Evolutionary conservation across 2,329 filamentous ascomycete species (phyloP), one percentile per base, ranked within the genome.

Genomic region (Pseudocercospora macadamiae): DNA sequence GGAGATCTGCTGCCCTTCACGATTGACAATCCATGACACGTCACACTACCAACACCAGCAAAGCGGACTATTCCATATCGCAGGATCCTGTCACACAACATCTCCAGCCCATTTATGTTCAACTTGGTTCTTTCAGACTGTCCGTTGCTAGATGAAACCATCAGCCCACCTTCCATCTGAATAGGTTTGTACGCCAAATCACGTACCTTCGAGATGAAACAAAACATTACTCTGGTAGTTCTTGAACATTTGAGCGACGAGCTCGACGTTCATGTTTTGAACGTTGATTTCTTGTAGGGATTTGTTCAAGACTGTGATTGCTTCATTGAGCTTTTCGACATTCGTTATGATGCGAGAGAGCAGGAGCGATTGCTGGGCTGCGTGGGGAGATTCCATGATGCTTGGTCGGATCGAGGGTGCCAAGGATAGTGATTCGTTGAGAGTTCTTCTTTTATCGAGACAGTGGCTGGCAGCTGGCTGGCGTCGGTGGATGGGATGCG

Each of bases 161-260:
- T 61, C 47, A 61, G 56, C 45, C 10, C 14, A 32, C 12, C 6
- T 32, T 32, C 28, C 28, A 32, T 32, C 12, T 32, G 6, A 32
- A 6, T 12, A 6, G 6, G 28, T 32, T 32, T 12, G 6, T 12
- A 32, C 12, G 6, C 28, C 28, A n/a, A 14, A 23, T 32, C 16
- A 32, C 57, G 25, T 55, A 96, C 95, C 95, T 86, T 97, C 95
- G 4, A 99, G 83, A 70, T 99, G 95, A 74, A 99, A 97, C 4
- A 97, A 80, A 12, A 97, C 93, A 69, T 97, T 99, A 9, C 92
- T 96, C 75, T 97, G 93, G 74, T 99, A 99, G 77, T 97, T 99
- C 80, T 97, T 97, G 82, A 97, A 99, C 95, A 99, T 99, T 73
- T 97, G 93, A 0, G 93, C 93, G 4, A 97, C 95, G 2, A 97